Conservation (phyloP, 1,284 basidiomycete species). For the Bondarzewia mesenterica region DNA sequence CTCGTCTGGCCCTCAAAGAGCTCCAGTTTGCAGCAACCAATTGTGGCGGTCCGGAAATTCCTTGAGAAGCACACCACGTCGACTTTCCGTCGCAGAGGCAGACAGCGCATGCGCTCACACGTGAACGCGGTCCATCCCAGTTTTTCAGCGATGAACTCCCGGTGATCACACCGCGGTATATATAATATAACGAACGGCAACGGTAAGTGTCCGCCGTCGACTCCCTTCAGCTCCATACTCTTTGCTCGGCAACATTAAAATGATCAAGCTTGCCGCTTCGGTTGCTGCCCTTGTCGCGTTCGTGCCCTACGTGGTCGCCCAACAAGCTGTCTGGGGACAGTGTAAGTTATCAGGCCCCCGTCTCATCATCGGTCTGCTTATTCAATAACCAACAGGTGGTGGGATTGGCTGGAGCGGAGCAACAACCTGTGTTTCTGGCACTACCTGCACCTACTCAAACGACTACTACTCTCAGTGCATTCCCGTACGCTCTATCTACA, state of each 20-base stretch:
- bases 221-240: too few species aligned
- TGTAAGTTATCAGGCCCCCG: slow-evolving; percentile 17
- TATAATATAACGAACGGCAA: too few species aligned
- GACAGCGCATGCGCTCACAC: too few species aligned
- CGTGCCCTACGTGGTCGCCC: slow-evolving; percentile 22
- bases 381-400: slow-evolving; percentile 17
- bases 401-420: slow-evolving; percentile 25
- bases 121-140: neutral
- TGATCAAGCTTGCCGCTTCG: slow-evolving; percentile 21
- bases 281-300: slow-evolving; percentile 20
- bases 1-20: neutral
- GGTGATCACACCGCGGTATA: neutral
- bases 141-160: neutral
- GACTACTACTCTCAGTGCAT: slow-evolving; percentile 4
- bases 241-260: slow-evolving; percentile 3
- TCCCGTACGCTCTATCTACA: neutral
- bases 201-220: too few species aligned
- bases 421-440: slow-evolving; percentile 5
- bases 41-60: neutral
- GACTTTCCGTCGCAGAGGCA: too few species aligned
- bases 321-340: slow-evolving; percentile 26
- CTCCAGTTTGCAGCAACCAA: neutral
- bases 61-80: too few species aligned
- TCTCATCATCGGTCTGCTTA: neutral
- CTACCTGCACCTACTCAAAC: slow-evolving; percentile 2